Percentiles rank a stretch among this genome's conserved stretches.
phyloP scores from a whole-genome alignment of 352 stramenopile species.

The Pythium insidiosum region DNA sequence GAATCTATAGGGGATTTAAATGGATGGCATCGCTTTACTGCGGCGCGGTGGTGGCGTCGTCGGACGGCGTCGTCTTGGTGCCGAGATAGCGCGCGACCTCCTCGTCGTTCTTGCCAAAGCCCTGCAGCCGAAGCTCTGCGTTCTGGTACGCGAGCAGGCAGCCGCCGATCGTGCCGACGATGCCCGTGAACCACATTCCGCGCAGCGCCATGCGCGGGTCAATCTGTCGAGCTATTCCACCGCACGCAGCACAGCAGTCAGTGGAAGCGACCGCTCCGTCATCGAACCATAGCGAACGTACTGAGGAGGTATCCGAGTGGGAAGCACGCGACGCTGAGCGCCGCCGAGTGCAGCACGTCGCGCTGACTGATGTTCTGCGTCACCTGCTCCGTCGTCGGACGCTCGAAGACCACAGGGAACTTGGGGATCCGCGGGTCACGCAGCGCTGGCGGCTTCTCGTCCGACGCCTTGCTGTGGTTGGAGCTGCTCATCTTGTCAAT shows the following conservation, averaged over 20 bases:
- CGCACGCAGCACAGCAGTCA: not conserved
- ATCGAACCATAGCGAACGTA: slow-evolving; percentile 7
- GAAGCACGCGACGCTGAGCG: slow-evolving; percentile 41
- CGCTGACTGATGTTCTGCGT: slow-evolving; percentile 39
- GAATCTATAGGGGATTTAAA: too few relatives aligned
- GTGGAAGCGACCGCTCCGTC: not conserved
- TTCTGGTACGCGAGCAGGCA: slow-evolving; percentile 72
- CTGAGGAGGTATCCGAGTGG: slow-evolving; percentile 67
- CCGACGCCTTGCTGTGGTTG: slow-evolving; percentile 12
- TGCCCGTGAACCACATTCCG: slow-evolving; percentile 69
- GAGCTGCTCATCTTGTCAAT: slow-evolving; percentile 3
- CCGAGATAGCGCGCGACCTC: slow-evolving; percentile 48
- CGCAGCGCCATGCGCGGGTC: slow-evolving; percentile 47
- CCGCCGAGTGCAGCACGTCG: slow-evolving; percentile 35
- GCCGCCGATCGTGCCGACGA: slow-evolving; percentile 52
- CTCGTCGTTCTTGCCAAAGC: slow-evolving; percentile 64
- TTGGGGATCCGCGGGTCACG: slow-evolving; percentile 48
- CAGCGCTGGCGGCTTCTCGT: slow-evolving; percentile 32
- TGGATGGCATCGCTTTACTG: too few relatives aligned
- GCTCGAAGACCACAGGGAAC: slow-evolving; percentile 59
- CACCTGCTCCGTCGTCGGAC: slow-evolving; percentile 55
- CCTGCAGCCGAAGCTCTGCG: slow-evolving; percentile 65
- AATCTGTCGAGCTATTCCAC: slow-evolving; percentile 38
- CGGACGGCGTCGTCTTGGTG: not conserved
- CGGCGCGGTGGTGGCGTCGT: too few relatives aligned